Evolutionary conservation across 495 filamentous ascomycete genomes (phyloP).

Genomic region (Barbatosphaeria neglecta): DNA sequence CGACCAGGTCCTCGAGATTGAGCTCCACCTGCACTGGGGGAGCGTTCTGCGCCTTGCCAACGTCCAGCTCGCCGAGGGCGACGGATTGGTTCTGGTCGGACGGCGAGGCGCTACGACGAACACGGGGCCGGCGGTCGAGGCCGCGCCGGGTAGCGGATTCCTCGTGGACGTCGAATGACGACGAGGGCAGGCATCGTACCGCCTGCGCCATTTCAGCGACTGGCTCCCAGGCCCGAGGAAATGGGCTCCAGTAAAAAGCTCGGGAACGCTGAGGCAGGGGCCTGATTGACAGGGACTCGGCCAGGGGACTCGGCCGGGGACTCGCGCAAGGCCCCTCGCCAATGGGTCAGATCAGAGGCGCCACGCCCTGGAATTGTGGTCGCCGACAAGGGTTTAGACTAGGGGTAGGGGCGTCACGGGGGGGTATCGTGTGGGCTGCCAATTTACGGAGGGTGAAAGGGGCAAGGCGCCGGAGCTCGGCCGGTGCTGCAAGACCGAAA

Average conservation of each 20-base stretch:
- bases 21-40: slow-evolving; percentile 1
- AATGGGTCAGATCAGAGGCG: neutral
- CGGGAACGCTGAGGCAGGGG: neutral
- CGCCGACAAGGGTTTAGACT: neutral
- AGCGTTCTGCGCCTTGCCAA: slow-evolving; percentile 20
- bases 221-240: too few relatives aligned
- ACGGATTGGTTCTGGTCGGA: slow-evolving; percentile 1
- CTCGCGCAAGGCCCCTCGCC: too few relatives aligned
- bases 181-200: neutral
- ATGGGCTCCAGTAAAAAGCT: too few relatives aligned
- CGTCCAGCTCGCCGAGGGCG: slow-evolving; percentile 20
- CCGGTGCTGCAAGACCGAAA: neutral
- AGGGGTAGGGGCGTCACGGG: neutral
- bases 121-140: neutral
- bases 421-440: neutral
- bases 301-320: too few relatives aligned
- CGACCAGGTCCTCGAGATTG: slow-evolving; percentile 17
- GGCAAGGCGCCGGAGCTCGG: neutral
- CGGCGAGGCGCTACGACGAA: too few relatives aligned
- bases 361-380: neutral
- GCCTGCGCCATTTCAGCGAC: neutral
- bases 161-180: neutral
- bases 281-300: neutral
- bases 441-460: neutral
- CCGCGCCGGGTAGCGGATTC: neutral